Evolutionary conservation across 345 rosid genomes (phyloP).

Genomic region (Microthlaspi erraticum): DNA sequence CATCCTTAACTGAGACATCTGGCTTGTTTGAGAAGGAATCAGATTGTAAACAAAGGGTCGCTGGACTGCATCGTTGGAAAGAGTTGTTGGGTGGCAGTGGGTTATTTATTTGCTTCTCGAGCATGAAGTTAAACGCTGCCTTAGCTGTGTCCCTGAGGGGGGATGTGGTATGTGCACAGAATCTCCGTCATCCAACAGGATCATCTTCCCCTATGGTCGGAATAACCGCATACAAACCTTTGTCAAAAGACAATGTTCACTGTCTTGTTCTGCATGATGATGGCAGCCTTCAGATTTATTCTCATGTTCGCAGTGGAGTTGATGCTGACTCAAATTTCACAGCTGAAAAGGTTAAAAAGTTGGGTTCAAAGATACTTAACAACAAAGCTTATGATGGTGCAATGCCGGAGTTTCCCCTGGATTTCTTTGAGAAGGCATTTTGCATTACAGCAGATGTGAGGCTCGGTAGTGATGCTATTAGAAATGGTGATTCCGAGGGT

Average conservation of each 20-base stretch:
- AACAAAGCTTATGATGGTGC: conserved; percentile 79
- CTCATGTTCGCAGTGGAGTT: conserved; percentile 62
- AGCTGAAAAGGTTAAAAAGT: conserved; percentile 81
- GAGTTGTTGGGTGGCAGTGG: conserved; percentile 82
- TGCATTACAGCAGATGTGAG: conserved; percentile 93
- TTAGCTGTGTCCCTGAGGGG: conserved; percentile 66
- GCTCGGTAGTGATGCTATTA: conserved; percentile 87
- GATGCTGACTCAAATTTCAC: conserved; percentile 69
- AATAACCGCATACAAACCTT: conserved; percentile 87
- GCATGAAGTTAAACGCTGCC: conserved; percentile 74
- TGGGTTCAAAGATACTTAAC: conserved; percentile 85
- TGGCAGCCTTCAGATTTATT: conserved; percentile 98
- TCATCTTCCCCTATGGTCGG: conserved; percentile 91
- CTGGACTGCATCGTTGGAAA: conserved; percentile 92
- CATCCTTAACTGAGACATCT: conserved; percentile 72
- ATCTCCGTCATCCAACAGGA: conserved; percentile 76
- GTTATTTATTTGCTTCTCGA: conserved; percentile 80
- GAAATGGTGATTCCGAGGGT: conserved; percentile 92
- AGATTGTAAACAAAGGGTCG: conserved; percentile 70
- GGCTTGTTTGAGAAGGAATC: conserved; percentile 75
- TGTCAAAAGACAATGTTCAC: conserved; percentile 89
- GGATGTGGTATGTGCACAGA: conserved; percentile 75
- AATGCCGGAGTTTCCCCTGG: conserved; percentile 94
- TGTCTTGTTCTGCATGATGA: conserved; percentile 97
- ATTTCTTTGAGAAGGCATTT: conserved; percentile 95